Evolutionary conservation across 306 rosid genomes (phyloP), one percentile per base, ranked within the genome.

Genomic region (Calophaca sinica): DNA sequence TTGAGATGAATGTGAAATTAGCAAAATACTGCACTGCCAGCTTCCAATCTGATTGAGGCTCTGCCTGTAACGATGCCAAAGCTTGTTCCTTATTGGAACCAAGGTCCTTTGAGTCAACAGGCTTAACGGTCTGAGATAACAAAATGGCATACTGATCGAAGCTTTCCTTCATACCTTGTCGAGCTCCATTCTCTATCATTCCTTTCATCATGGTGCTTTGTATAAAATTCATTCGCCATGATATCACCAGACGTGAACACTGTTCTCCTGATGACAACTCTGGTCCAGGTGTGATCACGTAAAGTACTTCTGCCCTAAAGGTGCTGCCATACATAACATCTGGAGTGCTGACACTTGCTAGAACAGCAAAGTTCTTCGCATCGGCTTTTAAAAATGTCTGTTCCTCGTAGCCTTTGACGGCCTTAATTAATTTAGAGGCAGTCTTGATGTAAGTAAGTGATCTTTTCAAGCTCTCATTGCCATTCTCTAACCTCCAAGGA

Each of bases 171-270:
- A 94, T 81, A 70, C 98, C 97, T 84, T 90, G 97, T 1, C 94
- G 85, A 31, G 97, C 94, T 67, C 97, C 98, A 62, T 77, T 85
- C 86, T 94, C 98, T 77, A 94, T 94, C 94, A 91, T 82, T 81
- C 97, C 98, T 72, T 84, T 94, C 97, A 94, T 91, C 98, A 94
- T 90, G 78, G 98, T 94, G 87, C 93, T 90, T 80, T 94, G 98
- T 61, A 91, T 28, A 62, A 94, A 94, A 79, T 91, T 94, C 82
- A 78, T 77, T 52, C 96, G 87, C 98, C 98, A 94, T 9, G 98
- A 94, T 83, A 94, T 83, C 33, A 90, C 93, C 72, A 94, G 61
- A 13, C 89, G 93, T 0, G 97, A 86, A 67, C 92, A 84, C 69
- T 82, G 92, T 70, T 88, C 90, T 69, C 88, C 97, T 0, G 90